These are phyloP conservation scores for Pseudogymnoascus sp. DNA, from an alignment of 2,329 filamentous ascomycete species.

Conservation along the genomic window DNA sequence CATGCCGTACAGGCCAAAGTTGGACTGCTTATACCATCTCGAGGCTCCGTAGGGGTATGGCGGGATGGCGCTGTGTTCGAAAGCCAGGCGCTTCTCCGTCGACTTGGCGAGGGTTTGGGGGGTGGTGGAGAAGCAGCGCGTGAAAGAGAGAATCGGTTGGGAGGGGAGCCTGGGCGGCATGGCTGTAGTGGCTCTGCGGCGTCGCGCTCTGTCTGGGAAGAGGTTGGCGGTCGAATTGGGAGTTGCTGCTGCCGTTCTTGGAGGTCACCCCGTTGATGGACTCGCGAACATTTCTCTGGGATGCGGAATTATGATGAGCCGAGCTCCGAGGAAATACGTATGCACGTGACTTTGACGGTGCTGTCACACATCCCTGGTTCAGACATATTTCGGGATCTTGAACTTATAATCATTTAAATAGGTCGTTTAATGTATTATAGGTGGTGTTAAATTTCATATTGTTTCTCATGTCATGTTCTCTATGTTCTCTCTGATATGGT, in stretches of 20 bases:
- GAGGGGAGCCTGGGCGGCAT: constrained; percentile 21
- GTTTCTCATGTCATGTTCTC: neutral
- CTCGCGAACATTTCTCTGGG: constrained; percentile 6
- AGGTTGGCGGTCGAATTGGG: neutral
- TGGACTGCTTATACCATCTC: constrained; percentile 70
- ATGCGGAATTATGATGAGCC: neutral
- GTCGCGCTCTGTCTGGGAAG: neutral
- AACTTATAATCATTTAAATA: neutral
- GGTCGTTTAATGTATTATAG: neutral
- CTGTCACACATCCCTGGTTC: neutral
- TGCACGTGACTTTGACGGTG: neutral
- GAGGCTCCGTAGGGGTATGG: constrained; percentile 68
- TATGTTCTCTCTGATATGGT: neutral
- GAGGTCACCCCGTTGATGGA: neutral
- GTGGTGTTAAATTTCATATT: neutral
- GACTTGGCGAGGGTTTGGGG: constrained; percentile 26
- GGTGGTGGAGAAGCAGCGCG: constrained; percentile 29
- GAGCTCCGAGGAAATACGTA: neutral
- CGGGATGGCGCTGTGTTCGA: constrained; percentile 36
- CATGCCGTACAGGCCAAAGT: constrained; percentile 64
- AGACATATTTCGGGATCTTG: neutral
- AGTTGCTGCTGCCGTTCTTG: neutral
- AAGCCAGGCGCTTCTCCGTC: constrained; percentile 29
- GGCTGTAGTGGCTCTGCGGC: constrained; percentile 6
- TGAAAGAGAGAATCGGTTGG: constrained; percentile 12